These are phyloP conservation scores for Dissophora globulifera DNA, from an alignment of 192 early-diverging fungal species.

Conservation along the genomic window DNA sequence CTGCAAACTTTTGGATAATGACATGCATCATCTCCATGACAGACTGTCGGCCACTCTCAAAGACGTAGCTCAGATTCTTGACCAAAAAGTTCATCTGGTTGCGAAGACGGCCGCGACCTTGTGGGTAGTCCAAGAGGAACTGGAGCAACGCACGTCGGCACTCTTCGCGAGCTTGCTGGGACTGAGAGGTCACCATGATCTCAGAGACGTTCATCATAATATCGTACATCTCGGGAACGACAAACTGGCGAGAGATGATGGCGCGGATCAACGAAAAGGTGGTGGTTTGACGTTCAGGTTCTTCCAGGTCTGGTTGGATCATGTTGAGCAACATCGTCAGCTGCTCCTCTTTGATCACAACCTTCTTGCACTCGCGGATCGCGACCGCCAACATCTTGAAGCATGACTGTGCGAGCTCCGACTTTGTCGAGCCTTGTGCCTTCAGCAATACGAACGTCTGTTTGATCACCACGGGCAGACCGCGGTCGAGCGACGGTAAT, in stretches of 20 bases:
- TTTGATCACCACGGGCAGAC: constrained; percentile 79
- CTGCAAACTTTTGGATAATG: constrained; percentile 82
- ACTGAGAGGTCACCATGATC: constrained; percentile 91
- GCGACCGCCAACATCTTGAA: constrained; percentile 86
- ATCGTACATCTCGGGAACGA: constrained; percentile 92
- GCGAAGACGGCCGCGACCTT: constrained; percentile 80
- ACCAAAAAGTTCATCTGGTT: constrained; percentile 90
- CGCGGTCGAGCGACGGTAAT: constrained; percentile 73
- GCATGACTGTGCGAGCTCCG: constrained; percentile 78
- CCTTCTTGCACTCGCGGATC: constrained; percentile 80
- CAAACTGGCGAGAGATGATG: constrained; percentile 85
- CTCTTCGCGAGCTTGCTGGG: constrained; percentile 78
- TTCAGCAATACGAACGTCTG: constrained; percentile 82
- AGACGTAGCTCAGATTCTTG: constrained; percentile 90
- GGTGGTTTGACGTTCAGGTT: constrained; percentile 83
- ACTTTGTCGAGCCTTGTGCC: constrained; percentile 68
- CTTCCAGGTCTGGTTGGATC: constrained; percentile 90
- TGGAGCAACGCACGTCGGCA: constrained; percentile 86
- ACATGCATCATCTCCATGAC: constrained; percentile 89
- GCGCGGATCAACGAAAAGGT: constrained; percentile 89
- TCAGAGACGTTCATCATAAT: constrained; percentile 85
- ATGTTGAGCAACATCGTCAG: constrained; percentile 82
- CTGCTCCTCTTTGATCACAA: constrained; percentile 76
- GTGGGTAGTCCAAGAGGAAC: constrained; percentile 97
- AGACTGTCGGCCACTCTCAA: constrained; percentile 92